Base-by-base conservation (phyloP, 345 rosid species). In the Pelargonium nanum region DNA sequence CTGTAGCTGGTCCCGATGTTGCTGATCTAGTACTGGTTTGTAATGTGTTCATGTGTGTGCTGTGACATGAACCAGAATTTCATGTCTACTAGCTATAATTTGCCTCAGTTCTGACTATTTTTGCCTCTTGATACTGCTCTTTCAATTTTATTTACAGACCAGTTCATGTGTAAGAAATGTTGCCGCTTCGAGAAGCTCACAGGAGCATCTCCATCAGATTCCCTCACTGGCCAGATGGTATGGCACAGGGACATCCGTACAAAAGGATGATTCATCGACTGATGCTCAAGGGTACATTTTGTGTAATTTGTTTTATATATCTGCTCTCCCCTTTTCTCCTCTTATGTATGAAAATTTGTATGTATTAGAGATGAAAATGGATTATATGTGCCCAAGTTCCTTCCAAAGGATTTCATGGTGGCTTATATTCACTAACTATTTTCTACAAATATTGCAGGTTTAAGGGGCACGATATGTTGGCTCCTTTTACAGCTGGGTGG, bases 401-500 rank as follows among this genome's bases (percentile, higher is more conserved):
- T 30, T 44, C 40, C 45, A 6, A 10, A 59, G 21, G 52, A 30
- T 30, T 59, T 32, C 10, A 12, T 20, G n/a, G 45, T 59, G 13
- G 19, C 57, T 50, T 62, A 17, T 24, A 58, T n/a, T n/a, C 5
- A 62, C 6, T 26, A 30, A 40, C n/a, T 63, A 22, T 10, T 69
- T 26, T n/a, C 24, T 26, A 22, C 48, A 17, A 32, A 15, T 48
- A 55, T 22, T 6, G 19, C 83, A 94, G 99, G 72, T 84, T 68
- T 70, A 90, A 90, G 64, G 96, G 97, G 62, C 97, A 88, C 77
- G 95, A 82, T 73, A 94, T 94, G 97, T 80, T 94, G 72, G 99
- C 96, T 50, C 97, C 99, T 74, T 94, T 94, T 65, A 90, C 97
- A 4, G 97, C 97, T 58, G 99, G 97, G 25, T 85, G 97, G 99